Evolutionary conservation across 768 basidiomycete species (phyloP), one percentile per base, ranked within the genome.

Genomic region (Trametes sanguinea): DNA sequence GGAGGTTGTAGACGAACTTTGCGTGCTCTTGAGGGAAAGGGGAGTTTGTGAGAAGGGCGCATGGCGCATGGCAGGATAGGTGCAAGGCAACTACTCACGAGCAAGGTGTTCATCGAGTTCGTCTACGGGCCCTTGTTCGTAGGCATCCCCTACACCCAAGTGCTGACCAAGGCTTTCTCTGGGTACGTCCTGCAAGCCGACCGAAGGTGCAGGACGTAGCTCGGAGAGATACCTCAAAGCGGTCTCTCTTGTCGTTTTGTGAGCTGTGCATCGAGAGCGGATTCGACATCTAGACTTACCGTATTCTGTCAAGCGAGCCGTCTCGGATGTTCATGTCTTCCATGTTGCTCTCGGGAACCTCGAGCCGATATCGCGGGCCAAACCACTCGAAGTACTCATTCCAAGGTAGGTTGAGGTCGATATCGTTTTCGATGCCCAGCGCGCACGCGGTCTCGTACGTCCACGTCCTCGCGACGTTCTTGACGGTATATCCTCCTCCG

Each of bases 311-410:
- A 30, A 98, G 75, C 17, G 91, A 90, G 8, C 84, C 85, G 67
- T 95, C 90, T 63, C 83, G 84, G 61, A 87, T 75, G 72, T 98
- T 99, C 69, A 92, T 76, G 71, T 98, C 94, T 59, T 97, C 95
- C 91, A 96, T 95, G 70, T 98, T 98, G 68, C 90, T 98, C 63
- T 84, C 82, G 29, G 86, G 82, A 1, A 99, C 95, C 69, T 98
- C 95, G 35, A 99, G 79, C 60, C 95, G 81, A 75, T 95, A 99
- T 60, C 95, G 80, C 6, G 96, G 97, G 0, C 95, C 97, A 72
- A 95, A 98, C 88, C 95, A 99, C 73, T 98, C 96, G 71, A 98
- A 92, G 73, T 95, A 96, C 67, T 88, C 85, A 73, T 88, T 91
- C 85, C 87, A 94, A 1, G 91, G 92, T 55, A 94, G 75, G 65